A percentile compares a stretch with the other conserved stretches of the same genome.
phyloP scores from a whole-genome alignment of 1,139 yeast species.

The Debaryomyces nepalensis region DNA sequence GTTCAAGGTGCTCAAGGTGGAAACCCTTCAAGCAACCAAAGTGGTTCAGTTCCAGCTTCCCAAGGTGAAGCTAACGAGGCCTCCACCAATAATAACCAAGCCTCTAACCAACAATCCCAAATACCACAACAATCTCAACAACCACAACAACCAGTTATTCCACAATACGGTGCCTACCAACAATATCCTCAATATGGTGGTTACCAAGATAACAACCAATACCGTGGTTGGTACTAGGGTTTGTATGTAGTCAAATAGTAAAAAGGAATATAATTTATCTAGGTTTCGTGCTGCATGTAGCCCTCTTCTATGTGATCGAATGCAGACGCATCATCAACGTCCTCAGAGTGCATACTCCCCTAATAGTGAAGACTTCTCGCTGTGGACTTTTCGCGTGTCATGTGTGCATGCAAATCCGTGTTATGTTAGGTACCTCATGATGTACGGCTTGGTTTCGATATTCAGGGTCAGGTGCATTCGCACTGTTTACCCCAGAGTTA shows the following conservation, averaged over 20 bases:
- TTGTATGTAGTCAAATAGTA: constrained; percentile 9
- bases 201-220: constrained; percentile 50
- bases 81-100: constrained; percentile 15
- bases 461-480: too few species aligned
- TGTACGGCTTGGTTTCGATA: too few species aligned
- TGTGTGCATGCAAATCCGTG: too few species aligned
- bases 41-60: constrained; percentile 13
- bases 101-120: constrained; percentile 22
- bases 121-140: constrained; percentile 30
- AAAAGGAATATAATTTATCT: too few species aligned
- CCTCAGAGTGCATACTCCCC: background rate
- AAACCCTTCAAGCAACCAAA: constrained; percentile 12
- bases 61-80: constrained; percentile 17
- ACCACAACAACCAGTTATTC: constrained; percentile 45
- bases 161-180: constrained; percentile 52
- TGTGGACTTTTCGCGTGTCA: too few species aligned
- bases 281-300: background rate
- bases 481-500: too few species aligned
- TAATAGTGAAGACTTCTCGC: too few species aligned
- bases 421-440: too few species aligned
- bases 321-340: too few species aligned
- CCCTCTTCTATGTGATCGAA: background rate
- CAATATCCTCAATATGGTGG: constrained; percentile 56
- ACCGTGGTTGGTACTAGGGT: constrained; percentile 41
- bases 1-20: constrained; percentile 8